phyloP scores from a whole-genome alignment of 2,329 filamentous ascomycete genomes.

The Amphichorda felina region DNA sequence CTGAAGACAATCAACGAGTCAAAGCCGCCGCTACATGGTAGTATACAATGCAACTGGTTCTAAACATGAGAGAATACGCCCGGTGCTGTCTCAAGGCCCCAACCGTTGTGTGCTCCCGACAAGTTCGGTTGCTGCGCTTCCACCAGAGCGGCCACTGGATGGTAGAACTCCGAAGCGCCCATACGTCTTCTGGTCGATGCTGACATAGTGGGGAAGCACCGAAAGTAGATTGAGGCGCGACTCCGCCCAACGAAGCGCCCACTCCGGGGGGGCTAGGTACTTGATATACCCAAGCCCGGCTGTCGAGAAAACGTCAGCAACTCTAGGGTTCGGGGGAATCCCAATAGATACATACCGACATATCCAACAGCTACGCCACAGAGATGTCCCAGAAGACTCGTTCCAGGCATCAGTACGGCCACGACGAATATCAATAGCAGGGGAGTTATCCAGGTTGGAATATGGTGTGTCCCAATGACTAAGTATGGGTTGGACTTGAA shows the following conservation, averaged over 20 bases:
- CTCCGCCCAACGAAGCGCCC: conserved; percentile 78
- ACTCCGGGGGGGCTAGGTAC: conserved; percentile 81
- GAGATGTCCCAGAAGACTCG: conserved; percentile 77
- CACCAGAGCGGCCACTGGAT: conserved; percentile 27
- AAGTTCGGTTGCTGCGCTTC: conserved; percentile 44
- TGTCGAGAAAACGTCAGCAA: conserved; percentile 18
- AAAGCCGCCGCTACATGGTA: no score
- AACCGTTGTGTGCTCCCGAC: conserved; percentile 52
- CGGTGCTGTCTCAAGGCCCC: conserved; percentile 40
- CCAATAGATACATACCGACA: conserved; percentile 48
- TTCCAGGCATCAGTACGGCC: conserved; percentile 65
- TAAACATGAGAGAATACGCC: not conserved
- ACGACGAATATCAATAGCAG: conserved; percentile 65
- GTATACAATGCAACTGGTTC: no score
- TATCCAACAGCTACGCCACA: conserved; percentile 80
- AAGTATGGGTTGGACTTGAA: conserved; percentile 74
- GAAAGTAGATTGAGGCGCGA: conserved; percentile 75
- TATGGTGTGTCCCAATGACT: conserved; percentile 46
- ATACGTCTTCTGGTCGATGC: conserved; percentile 91
- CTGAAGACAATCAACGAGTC: no score
- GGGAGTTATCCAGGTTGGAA: conserved; percentile 88
- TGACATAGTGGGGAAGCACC: conserved; percentile 82
- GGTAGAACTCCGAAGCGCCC: conserved; percentile 85
- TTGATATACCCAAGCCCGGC: conserved; percentile 82
- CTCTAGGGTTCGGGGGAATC: no score